Evolutionary conservation across 345 rosid genomes (phyloP).

Genomic region (Cardiospermum halicacabum): DNA sequence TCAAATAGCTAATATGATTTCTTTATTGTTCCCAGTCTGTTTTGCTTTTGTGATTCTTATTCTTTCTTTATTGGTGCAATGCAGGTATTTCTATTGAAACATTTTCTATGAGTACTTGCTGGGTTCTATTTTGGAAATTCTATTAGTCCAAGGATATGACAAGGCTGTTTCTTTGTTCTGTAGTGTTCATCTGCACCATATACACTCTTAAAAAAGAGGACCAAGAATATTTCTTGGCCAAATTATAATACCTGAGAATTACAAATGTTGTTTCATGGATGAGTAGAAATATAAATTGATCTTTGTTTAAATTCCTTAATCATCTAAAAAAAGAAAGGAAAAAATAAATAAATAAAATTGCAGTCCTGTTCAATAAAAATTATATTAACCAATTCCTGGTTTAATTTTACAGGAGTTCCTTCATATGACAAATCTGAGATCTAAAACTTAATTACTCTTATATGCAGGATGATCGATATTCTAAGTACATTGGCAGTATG

Average conservation of each 20-base stretch:
- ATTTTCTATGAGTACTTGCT: background rate
- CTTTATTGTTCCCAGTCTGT: too few relatives aligned
- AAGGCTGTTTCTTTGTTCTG: background rate
- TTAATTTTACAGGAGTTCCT: background rate
- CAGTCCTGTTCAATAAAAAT: background rate
- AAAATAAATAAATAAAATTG: background rate
- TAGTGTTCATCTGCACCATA: background rate
- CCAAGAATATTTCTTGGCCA: background rate
- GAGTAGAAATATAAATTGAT: background rate
- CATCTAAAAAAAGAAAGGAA: too few relatives aligned
- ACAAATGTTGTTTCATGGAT: background rate
- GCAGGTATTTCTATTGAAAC: background rate
- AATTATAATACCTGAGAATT: background rate
- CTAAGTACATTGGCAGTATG: constrained; percentile 76
- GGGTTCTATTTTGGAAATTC: background rate
- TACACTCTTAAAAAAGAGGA: background rate
- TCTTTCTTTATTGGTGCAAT: background rate
- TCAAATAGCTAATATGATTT: too few relatives aligned
- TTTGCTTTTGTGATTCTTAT: background rate
- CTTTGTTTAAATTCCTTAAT: background rate
- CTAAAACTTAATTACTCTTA: constrained; percentile 6
- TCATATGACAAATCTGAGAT: constrained; percentile 5
- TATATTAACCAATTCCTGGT: background rate
- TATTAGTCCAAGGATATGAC: background rate
- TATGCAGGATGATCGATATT: constrained; percentile 87